Evolutionary conservation across 768 basidiomycete genomes (phyloP), one percentile per base, ranked within the genome.

Genomic region (Pseudohyphozyma bogoriensis): DNA sequence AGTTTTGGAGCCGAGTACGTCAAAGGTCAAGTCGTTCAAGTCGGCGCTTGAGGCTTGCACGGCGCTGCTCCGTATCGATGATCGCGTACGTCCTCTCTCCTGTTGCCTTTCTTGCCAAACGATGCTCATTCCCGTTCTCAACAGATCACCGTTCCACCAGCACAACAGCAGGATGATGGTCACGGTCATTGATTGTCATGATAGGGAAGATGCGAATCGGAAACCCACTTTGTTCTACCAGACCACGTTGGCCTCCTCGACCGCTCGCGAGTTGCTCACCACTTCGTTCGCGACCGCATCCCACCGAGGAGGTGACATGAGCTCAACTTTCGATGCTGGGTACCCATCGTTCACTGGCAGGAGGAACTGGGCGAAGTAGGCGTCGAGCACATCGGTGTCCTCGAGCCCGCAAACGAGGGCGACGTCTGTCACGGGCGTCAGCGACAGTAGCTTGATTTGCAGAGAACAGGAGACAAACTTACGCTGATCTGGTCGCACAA

Each of bases 21-120:
- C 28, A 10, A 49, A 49, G 40, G 87, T 97, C 67, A 89, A 87
- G 77, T 92, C 89, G 72, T 76, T 99, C 73, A 99, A 99, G 79
- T 89, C 87, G 36, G 95, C 95, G 36, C 88, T 92, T 66, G 92
- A 96, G 74, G 92, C 93, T 33, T 90, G 92, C 6, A 91, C 95
- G 42, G 89, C 89, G 59, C 77, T 97, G 62, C 77, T 99, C 73
- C 82, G 95, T 62, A 96, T 97, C 69, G 92, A 96, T 47, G 66
- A 67, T 51, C 47, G 66, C 39, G 62, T 63, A 42, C 35, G 62
- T 49, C 28, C 3, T 22, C 24, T 4, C 29, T 33, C 24, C 16
- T n/a, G 3, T 15, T 7, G 11, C 26, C 47, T 6, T 47, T n/a
- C 35, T 26, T 51, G 50, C 16, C 20, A 9, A 51, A 36, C 32